These are phyloP conservation scores for Pseudocercospora eumusae DNA, from an alignment of 2,329 filamentous ascomycete genomes.

Conservation along the genomic window DNA sequence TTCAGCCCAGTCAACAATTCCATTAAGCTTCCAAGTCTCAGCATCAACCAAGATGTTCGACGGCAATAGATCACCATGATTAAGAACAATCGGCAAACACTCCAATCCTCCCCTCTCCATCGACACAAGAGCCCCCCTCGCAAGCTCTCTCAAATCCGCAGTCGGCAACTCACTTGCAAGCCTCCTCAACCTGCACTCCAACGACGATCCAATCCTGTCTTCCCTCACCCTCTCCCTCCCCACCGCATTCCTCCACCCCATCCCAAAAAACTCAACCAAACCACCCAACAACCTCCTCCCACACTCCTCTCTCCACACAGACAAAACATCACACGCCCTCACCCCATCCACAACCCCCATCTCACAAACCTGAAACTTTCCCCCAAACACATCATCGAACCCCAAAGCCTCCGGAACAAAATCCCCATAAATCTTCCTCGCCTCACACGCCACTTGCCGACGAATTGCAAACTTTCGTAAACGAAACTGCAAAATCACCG, in stretches of 20 bases:
- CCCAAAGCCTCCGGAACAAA: conserved; percentile 15
- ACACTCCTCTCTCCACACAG: not conserved
- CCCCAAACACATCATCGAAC: conserved; percentile 2
- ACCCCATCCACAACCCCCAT: conserved; percentile 17
- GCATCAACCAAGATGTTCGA: conserved; percentile 59
- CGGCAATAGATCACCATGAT: conserved; percentile 62
- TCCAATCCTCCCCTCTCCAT: conserved; percentile 27
- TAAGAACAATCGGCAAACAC: conserved; percentile 57
- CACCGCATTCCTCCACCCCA: conserved; percentile 11
- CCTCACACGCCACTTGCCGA: conserved; percentile 5
- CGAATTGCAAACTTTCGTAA: not conserved
- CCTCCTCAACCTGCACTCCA: conserved; percentile 13
- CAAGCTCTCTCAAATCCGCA: conserved; percentile 10
- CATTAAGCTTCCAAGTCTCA: conserved; percentile 49
- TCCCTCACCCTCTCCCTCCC: not conserved
- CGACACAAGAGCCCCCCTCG: not conserved
- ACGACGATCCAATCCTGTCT: conserved; percentile 17
- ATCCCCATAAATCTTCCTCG: conserved; percentile 7
- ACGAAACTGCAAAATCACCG: conserved; percentile 20
- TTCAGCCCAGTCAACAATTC: conserved; percentile 66
- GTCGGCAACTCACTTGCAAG: conserved; percentile 14
- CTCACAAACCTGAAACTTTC: conserved; percentile 19
- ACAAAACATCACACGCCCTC: conserved; percentile 10
- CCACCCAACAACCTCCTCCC: conserved; percentile 13
- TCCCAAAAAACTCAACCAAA: conserved; percentile 23